These are phyloP conservation scores for Alnus glutinosa DNA, from an alignment of 306 rosid genomes.

Conservation along the genomic window DNA sequence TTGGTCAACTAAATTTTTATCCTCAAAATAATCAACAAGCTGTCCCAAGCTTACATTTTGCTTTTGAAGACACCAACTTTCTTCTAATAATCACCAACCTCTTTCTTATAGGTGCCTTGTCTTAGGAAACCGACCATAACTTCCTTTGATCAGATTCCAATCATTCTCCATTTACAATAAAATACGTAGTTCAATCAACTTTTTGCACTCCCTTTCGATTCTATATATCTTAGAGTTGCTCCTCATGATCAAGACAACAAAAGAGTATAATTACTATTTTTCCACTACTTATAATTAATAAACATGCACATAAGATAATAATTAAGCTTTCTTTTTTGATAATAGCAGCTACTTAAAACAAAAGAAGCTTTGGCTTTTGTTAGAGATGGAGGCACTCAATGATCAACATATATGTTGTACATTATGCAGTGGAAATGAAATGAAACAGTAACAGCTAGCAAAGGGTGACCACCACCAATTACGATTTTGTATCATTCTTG, in stretches of 20 bases:
- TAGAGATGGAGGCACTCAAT: conserved; percentile 23
- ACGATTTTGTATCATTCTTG: conserved; percentile 43
- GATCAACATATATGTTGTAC: neutral
- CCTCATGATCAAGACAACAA: conserved; percentile 39
- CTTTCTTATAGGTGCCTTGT: conserved; percentile 39
- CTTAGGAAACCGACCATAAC: conserved; percentile 46
- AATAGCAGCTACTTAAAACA: neutral
- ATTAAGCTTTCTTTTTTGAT: conserved; percentile 14
- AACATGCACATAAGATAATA: conserved; percentile 23
- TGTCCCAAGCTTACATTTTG: conserved; percentile 20
- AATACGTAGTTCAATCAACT: conserved; percentile 29
- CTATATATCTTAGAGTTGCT: conserved; percentile 39
- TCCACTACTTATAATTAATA: conserved; percentile 20
- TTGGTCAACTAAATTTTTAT: conserved; percentile 53
- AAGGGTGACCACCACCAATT: conserved; percentile 40
- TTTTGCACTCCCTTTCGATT: conserved; percentile 11
- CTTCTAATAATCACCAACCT: conserved; percentile 39
- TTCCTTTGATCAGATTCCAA: conserved; percentile 40
- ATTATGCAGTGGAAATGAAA: conserved; percentile 19
- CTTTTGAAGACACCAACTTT: conserved; percentile 36
- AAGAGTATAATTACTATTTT: conserved; percentile 36
- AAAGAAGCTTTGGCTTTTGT: conserved; percentile 25
- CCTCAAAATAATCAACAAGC: conserved; percentile 34
- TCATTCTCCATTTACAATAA: conserved; percentile 48
- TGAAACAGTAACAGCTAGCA: conserved; percentile 16